Evolutionary conservation across 2,329 filamentous ascomycete species (phyloP).

Genomic region (Stagonosporopsis vannaccii): DNA sequence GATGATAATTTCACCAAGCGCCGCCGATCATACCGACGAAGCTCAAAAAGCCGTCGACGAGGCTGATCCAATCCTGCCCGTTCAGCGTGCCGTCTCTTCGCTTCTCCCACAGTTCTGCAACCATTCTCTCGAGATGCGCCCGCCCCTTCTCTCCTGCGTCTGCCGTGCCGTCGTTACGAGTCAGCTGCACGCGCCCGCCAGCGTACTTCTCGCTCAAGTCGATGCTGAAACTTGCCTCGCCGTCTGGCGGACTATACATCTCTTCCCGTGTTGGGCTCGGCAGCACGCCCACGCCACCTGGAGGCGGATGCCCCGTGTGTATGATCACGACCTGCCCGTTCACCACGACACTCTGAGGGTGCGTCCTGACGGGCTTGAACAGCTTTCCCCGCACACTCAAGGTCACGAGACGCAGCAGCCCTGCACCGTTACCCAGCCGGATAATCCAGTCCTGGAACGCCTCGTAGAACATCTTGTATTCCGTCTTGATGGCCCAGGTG

Average conservation of each 20-base stretch:
- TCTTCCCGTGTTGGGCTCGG: slow-evolving; percentile 23
- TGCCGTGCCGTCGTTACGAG: slow-evolving; percentile 45
- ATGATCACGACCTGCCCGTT: slow-evolving; percentile 33
- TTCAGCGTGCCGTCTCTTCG: slow-evolving; percentile 38
- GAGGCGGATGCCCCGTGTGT: slow-evolving; percentile 16
- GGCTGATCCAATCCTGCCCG: slow-evolving; percentile 45
- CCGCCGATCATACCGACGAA: slow-evolving; percentile 39
- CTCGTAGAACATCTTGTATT: slow-evolving; percentile 51
- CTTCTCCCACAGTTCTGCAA: slow-evolving; percentile 44
- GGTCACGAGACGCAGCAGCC: slow-evolving; percentile 40
- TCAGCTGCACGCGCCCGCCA: slow-evolving; percentile 41
- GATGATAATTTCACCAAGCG: slow-evolving; percentile 19
- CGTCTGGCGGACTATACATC: slow-evolving; percentile 44
- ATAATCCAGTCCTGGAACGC: slow-evolving; percentile 51
- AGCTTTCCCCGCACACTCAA: slow-evolving; percentile 43
- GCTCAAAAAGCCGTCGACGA: slow-evolving; percentile 45
- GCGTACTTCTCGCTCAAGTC: slow-evolving; percentile 47
- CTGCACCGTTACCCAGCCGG: slow-evolving; percentile 42
- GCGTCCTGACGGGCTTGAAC: slow-evolving; percentile 43
- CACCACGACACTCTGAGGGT: slow-evolving; percentile 29
- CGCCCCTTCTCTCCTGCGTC: slow-evolving; percentile 40
- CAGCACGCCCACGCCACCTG: slow-evolving; percentile 2
- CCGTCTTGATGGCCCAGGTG: slow-evolving; percentile 50
- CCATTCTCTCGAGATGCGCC: slow-evolving; percentile 31
- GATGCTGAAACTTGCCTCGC: slow-evolving; percentile 48